A percentile compares a stretch with the other conserved stretches of the same genome.
phyloP scores from a whole-genome alignment of 805 yeast species.

The Metschnikowia cerradonensis region DNA sequence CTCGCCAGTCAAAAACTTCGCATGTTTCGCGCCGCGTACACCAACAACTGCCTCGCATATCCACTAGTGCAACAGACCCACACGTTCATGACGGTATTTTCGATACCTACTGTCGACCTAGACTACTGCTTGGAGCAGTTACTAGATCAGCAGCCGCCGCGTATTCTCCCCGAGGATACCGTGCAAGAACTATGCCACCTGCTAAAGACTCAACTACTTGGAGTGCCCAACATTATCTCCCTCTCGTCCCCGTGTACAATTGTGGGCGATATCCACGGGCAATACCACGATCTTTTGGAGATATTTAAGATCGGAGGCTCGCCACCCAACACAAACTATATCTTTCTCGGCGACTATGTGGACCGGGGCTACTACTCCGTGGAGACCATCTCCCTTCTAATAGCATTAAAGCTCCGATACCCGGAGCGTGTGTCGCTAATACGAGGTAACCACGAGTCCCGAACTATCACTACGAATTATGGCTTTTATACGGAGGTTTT shows the following conservation, averaged over 20 bases:
- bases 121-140: conserved; percentile 42
- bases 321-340: conserved; percentile 88
- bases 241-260: conserved; percentile 85
- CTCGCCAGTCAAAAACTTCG: not conserved
- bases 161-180: conserved; percentile 38
- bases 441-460: conserved; percentile 93
- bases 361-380: conserved; percentile 93
- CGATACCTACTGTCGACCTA: conserved; percentile 34
- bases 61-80: not conserved
- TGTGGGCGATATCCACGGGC: conserved; percentile 98
- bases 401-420: conserved; percentile 80
- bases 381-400: conserved; percentile 82
- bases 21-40: conserved; percentile 1
- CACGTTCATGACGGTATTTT: conserved; percentile 28
- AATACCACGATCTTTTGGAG: conserved; percentile 88
- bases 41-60: not conserved
- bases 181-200: conserved; percentile 42
- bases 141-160: conserved; percentile 39
- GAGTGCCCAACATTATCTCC: conserved; percentile 84
- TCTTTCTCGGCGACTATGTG: conserved; percentile 93
- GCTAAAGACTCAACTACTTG: conserved; percentile 72
- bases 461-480: conserved; percentile 95
- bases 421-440: conserved; percentile 78
- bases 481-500: conserved; percentile 96
- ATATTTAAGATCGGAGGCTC: conserved; percentile 91